Conservation (phyloP, 768 basidiomycete species). For the Kwoniella heveanensis region DNA sequence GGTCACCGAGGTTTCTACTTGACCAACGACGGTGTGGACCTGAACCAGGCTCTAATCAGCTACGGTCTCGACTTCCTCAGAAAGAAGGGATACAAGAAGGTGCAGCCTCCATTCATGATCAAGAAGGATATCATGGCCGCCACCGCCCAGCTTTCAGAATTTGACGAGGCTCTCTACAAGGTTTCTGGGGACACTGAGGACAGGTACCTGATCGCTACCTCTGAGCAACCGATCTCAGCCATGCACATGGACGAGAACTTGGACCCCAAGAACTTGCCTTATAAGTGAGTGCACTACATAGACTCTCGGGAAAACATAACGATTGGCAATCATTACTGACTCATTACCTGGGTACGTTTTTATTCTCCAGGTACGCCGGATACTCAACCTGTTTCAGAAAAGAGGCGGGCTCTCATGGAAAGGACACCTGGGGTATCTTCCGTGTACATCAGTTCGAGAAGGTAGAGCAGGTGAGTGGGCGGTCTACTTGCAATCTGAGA, state of each 20-base stretch:
- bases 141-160: slow-evolving; percentile 96
- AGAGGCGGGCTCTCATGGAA: slow-evolving; percentile 94
- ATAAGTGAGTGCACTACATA: slow-evolving; percentile 63
- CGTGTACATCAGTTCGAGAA: slow-evolving; percentile 99
- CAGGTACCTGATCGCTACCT: slow-evolving; percentile 98
- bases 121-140: slow-evolving; percentile 96
- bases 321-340: no score
- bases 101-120: slow-evolving; percentile 98
- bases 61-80: slow-evolving; percentile 94
- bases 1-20: slow-evolving; percentile 98
- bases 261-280: slow-evolving; percentile 86
- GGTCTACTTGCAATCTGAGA: no score
- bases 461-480: slow-evolving; percentile 67
- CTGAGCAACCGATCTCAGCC: slow-evolving; percentile 97
- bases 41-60: slow-evolving; percentile 92
- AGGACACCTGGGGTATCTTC: slow-evolving; percentile 99
- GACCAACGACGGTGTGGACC: slow-evolving; percentile 90
- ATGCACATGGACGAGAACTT: slow-evolving; percentile 98
- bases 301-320: no score
- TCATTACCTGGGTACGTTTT: neutral
- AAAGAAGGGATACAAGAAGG: slow-evolving; percentile 79
- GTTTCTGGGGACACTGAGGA: slow-evolving; percentile 66
- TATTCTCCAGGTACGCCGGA: slow-evolving; percentile 58
- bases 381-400: slow-evolving; percentile 93
- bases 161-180: slow-evolving; percentile 98